Evolutionary conservation across 2,329 filamentous ascomycete species (phyloP).

Genomic region (Clarireedia sp.): DNA sequence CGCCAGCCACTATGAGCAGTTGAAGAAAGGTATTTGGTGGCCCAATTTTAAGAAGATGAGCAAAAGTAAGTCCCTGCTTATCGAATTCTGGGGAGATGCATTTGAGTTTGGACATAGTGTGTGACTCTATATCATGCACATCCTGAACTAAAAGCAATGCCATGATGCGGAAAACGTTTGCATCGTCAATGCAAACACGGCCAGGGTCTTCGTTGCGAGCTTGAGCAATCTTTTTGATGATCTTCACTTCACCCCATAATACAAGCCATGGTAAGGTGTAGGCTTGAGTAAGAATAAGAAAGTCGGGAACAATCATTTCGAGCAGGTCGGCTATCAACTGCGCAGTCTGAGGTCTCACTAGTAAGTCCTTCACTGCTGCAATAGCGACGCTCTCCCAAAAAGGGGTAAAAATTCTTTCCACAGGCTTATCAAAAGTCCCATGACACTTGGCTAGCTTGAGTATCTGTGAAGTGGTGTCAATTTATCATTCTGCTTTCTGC

Average conservation of each 20-base stretch:
- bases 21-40: conserved; percentile 71
- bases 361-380: conserved; percentile 72
- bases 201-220: conserved; percentile 61
- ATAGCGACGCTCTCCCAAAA: conserved; percentile 86
- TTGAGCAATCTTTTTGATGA: conserved; percentile 73
- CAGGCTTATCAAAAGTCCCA: conserved; percentile 53
- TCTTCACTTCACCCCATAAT: conserved; percentile 64
- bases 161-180: conserved; percentile 50
- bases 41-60: conserved; percentile 60
- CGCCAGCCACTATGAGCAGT: conserved; percentile 70
- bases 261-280: conserved; percentile 84
- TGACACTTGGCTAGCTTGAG: conserved; percentile 61
- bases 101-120: conserved; percentile 60
- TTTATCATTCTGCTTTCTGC: background rate
- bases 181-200: conserved; percentile 44
- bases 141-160: conserved; percentile 53
- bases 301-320: conserved; percentile 63
- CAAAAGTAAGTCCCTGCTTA: conserved; percentile 48
- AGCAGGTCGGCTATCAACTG: conserved; percentile 75
- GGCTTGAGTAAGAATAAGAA: conserved; percentile 68
- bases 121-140: conserved; percentile 48
- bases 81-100: conserved; percentile 65
- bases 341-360: conserved; percentile 71
- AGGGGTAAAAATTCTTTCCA: conserved; percentile 66
- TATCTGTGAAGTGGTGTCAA: conserved; percentile 38